A percentile compares a stretch with the other conserved stretches of the same genome.
Evolutionary conservation across 371 early-diverging fungal genomes (phyloP).

Genomic region (Smittium culicis): DNA sequence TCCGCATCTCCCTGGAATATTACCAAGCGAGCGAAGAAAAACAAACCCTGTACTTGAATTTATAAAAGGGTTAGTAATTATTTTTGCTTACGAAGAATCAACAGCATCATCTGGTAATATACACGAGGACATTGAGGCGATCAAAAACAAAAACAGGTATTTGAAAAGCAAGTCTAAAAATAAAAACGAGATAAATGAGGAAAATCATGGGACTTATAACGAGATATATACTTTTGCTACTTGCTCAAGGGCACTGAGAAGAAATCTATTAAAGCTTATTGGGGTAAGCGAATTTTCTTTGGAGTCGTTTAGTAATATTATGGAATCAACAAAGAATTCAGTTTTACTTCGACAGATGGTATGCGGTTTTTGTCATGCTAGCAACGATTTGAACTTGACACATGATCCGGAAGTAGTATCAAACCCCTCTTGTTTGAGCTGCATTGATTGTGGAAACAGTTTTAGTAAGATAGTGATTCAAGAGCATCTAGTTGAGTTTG

Average conservation of each 20-base stretch:
- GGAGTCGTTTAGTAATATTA: constrained; percentile 34
- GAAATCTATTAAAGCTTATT: constrained; percentile 56
- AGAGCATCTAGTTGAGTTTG: constrained; percentile 52
- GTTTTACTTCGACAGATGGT: constrained; percentile 66
- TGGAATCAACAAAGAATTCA: constrained; percentile 54
- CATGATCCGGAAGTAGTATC: constrained; percentile 59
- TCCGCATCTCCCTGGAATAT: constrained; percentile 26
- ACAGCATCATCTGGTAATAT: constrained; percentile 9
- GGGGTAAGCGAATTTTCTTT: constrained; percentile 63
- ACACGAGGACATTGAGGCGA: not conserved
- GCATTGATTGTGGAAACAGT: constrained; percentile 54
- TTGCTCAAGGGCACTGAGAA: constrained; percentile 47
- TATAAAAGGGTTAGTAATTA: constrained; percentile 51
- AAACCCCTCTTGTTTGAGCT: constrained; percentile 13
- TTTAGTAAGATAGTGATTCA: constrained; percentile 65
- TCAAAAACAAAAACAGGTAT: not conserved
- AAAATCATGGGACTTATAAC: constrained; percentile 8
- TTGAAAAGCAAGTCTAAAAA: not conserved
- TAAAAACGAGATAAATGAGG: not conserved
- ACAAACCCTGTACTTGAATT: constrained; percentile 54
- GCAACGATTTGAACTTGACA: constrained; percentile 78
- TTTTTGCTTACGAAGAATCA: constrained; percentile 51
- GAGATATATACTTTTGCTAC: constrained; percentile 2
- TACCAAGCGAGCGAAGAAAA: constrained; percentile 11
- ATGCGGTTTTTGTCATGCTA: constrained; percentile 69